Evolutionary conservation across 345 rosid species (phyloP), one percentile per base, ranked within the genome.

Genomic region (Nephelium lappaceum): DNA sequence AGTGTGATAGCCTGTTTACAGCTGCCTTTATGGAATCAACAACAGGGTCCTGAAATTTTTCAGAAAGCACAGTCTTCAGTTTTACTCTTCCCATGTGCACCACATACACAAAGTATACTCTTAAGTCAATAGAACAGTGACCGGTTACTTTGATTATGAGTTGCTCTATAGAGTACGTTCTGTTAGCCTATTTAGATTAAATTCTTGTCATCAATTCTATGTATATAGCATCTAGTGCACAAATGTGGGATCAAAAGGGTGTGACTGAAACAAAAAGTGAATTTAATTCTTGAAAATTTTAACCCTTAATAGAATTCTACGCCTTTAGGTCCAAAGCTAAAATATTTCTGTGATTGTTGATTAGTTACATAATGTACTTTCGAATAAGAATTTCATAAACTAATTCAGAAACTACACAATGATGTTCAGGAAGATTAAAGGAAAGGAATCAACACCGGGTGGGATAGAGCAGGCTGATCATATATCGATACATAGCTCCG

Each of bases 401-500:
- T 16, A 62, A 36, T 58, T 21, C 23, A 8, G 38, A 58, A 73
- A 11, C 60, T 25, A 38, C 9, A 15, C 6, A 55, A 58, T 23
- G 8, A 39, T 64, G 51, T 47, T 65, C 58, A 42, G n/a, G 18
- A 62, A 62, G 23, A 65, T n/a, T 15, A 66, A 18, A 53, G 18
- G 41, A 63, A 23, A 14, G 27, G 6, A 27, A 60, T 2, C 21
- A 69, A 61, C 63, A 92, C 94, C 92, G 86, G 79, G 83, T 78
- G 74, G 84, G 90, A 81, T 58, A 88, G 84, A 78, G 88, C 86
- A 55, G 95, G 92, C 69, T 91, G 92, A 78, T 93, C 97, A 84
- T 91, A 93, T 80, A 93, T 88, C 0, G 97, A 93, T 60, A 87
- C 41, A 75, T 87, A 88, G 86, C 84, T 90, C 75, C 95, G 95